phyloP scores from a whole-genome alignment of 1,139 yeast species.

The Geotrichum bryndzae region DNA sequence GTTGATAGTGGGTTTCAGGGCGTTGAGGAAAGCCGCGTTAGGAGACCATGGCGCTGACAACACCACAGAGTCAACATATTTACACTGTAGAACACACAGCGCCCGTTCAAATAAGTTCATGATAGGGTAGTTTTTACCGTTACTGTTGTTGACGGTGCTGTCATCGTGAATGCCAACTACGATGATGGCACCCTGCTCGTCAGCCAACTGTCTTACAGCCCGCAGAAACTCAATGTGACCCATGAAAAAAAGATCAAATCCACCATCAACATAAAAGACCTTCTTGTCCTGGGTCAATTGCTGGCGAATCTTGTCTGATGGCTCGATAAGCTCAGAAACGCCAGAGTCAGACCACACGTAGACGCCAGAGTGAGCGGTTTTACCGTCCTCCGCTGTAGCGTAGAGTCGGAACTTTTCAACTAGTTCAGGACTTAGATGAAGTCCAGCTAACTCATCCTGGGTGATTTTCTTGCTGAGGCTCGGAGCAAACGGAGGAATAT shows the following conservation, averaged over 20 bases:
- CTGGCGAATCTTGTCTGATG: constrained; percentile 25
- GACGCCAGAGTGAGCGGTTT: constrained; percentile 56
- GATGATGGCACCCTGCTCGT: constrained; percentile 34
- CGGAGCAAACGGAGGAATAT: constrained; percentile 39
- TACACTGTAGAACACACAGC: constrained; percentile 81
- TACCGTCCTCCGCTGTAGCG: constrained; percentile 65
- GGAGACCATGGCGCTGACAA: constrained; percentile 63
- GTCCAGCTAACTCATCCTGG: constrained; percentile 22
- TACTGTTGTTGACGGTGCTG: constrained; percentile 47
- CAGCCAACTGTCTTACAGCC: constrained; percentile 37
- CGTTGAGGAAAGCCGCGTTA: constrained; percentile 37
- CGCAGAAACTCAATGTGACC: constrained; percentile 78
- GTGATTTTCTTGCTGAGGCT: constrained; percentile 23
- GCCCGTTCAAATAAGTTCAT: constrained; percentile 86
- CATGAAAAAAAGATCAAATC: constrained; percentile 87
- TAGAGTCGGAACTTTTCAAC: constrained; percentile 46
- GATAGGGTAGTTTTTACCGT: constrained; percentile 69
- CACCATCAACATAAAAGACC: constrained; percentile 68
- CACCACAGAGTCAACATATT: constrained; percentile 71
- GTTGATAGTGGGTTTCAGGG: constrained; percentile 30
- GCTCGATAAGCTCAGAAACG: constrained; percentile 30
- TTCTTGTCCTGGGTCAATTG: constrained; percentile 18
- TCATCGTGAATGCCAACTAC: constrained; percentile 74
- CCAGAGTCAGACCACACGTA: constrained; percentile 32
- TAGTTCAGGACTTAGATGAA: constrained; percentile 35